Evolutionary conservation across 2,329 filamentous ascomycete species (phyloP).

Genomic region (Verticillium zaregamsianum): DNA sequence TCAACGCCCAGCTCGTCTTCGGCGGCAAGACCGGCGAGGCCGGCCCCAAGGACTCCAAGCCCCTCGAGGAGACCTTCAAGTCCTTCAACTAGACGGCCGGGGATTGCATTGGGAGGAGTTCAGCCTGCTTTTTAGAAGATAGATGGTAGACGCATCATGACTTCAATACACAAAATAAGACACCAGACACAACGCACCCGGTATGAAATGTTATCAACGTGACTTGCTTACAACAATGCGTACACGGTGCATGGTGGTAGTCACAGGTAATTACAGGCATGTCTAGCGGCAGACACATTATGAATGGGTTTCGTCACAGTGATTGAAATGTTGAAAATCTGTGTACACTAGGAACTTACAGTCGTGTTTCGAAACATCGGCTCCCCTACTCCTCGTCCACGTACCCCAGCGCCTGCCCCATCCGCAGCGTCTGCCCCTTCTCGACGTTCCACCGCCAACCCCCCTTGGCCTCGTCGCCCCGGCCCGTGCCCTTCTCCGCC

Average conservation of each 20-base stretch:
- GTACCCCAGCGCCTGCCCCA: constrained; percentile 80
- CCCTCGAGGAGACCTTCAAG: constrained; percentile 65
- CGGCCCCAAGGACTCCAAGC: constrained; percentile 59
- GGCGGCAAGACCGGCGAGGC: constrained; percentile 56
- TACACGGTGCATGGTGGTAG: neutral
- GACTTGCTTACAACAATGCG: too few relatives aligned
- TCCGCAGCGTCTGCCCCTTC: constrained; percentile 82
- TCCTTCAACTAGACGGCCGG: constrained; percentile 41
- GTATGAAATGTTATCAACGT: too few relatives aligned
- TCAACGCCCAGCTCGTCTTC: constrained; percentile 83
- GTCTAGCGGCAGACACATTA: too few relatives aligned
- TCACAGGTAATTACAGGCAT: neutral
- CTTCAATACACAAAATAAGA: neutral
- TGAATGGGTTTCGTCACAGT: too few relatives aligned
- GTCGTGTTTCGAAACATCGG: neutral
- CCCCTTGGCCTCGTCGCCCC: constrained; percentile 50
- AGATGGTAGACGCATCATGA: neutral
- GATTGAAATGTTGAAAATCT: neutral
- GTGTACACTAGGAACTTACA: neutral
- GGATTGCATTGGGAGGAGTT: neutral
- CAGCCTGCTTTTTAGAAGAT: neutral
- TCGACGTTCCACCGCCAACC: constrained; percentile 86
- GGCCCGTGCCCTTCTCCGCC: constrained; percentile 2
- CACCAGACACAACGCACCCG: too few relatives aligned
- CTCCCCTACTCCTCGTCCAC: constrained; percentile 47